Percentiles rank a stretch among this genome's conserved stretches.
phyloP scores from a whole-genome alignment of 2,329 filamentous ascomycete genomes.

The Neonectria coccinea region DNA sequence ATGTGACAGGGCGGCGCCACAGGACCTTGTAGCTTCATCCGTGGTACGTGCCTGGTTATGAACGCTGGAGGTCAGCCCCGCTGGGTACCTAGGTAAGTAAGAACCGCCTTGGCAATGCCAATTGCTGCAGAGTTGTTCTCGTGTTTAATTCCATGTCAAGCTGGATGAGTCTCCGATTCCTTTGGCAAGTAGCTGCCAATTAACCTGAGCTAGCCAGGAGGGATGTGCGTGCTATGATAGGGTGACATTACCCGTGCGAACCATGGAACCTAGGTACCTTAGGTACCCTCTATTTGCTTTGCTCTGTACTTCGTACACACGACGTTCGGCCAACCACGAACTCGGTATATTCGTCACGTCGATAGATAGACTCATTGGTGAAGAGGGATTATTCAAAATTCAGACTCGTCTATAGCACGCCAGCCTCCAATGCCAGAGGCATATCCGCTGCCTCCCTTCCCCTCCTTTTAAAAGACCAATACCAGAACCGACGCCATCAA shows the following conservation, averaged over 20 bases:
- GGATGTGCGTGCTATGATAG: not conserved
- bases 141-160: not conserved
- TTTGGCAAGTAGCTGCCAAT: not conserved
- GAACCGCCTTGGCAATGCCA: not conserved
- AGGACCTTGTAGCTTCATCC: not conserved
- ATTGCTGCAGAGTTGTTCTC: not conserved
- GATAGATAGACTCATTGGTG: not conserved
- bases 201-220: not conserved
- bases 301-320: not conserved
- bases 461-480: conserved; percentile 23
- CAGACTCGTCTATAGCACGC: conserved; percentile 22
- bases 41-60: not conserved
- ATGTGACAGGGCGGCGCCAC: conserved; percentile 24
- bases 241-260: not conserved
- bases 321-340: not conserved
- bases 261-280: not conserved
- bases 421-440: conserved; percentile 14
- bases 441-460: not conserved
- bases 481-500: conserved; percentile 41
- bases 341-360: not conserved
- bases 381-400: conserved; percentile 21
- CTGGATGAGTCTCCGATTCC: not conserved
- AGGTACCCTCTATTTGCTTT: not conserved
- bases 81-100: no score
- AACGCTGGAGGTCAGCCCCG: not conserved